Base-by-base conservation (phyloP, 805 yeast species). In the Metschnikowia aberdeeniae region DNA sequence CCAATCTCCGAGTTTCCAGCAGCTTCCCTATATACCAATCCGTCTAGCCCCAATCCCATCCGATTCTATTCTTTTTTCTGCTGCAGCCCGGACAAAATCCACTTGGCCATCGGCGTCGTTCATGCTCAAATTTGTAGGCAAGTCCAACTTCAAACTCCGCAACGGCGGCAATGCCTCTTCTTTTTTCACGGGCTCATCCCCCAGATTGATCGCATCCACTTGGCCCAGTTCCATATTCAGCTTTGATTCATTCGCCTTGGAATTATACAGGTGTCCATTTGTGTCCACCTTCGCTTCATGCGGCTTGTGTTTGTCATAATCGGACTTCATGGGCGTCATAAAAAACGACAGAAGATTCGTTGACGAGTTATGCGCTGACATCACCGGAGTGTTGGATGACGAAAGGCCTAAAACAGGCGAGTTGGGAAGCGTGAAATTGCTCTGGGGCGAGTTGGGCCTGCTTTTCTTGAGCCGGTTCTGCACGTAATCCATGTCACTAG, bases 391-490 rank as follows among this genome's bases (percentile, higher is more conserved):
- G 36, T 61, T 70, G 13, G 61, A 58, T 5, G 67, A 51, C 12
- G 73, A 66, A 9, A 69, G 55, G 1, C 74, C 74, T 42, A 71
- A 50, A 6, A 70, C 67, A 2, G 76, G 76, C 7, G 75, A 69
- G 51, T 69, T 70, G 6, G 76, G 76, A 30, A 71, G 55, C 3
- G 75, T 67, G 55, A 69, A 70, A 22, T 59, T 62, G 29, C 38
- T 45, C 3, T 52, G 35, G 12, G 81, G 81, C 9, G 78, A 72
- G 58, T 74, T 75, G 20, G 81, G 80, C 51, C 81, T 60, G 30
- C 78, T 73, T 51, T 67, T 71, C 54, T 76, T 76, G 43, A 68
- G 62, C 34, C 68, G 60, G 44, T 66, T 72, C 45, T 67, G 72
- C 42, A 73, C 74, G 46, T 72, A 72, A 44, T 73, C 79, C 40